Conservation (phyloP, 805 yeast species). For the Blastobotrys peoriensis region DNA sequence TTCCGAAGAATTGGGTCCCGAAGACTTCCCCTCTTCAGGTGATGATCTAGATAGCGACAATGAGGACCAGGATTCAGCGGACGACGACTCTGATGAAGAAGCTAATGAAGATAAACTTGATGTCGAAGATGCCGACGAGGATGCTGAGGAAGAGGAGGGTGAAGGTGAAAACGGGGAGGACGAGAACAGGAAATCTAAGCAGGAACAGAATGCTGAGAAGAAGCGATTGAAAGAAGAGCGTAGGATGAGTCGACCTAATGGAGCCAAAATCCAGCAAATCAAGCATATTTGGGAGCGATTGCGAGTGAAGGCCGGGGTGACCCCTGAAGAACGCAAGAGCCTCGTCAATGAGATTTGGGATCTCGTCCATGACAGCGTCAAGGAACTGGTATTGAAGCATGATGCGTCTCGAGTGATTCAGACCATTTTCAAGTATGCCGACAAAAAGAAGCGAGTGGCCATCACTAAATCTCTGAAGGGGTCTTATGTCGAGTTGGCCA, state of each 20-base stretch:
- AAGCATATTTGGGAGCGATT: conserved; percentile 87
- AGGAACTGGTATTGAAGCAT: conserved; percentile 86
- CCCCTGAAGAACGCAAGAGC: conserved; percentile 69
- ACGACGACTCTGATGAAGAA: conserved; percentile 10
- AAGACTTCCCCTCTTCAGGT: conserved; percentile 8
- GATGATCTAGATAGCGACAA: conserved; percentile 7
- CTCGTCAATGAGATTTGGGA: conserved; percentile 82
- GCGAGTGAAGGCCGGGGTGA: conserved; percentile 76
- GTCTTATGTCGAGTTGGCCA: conserved; percentile 72
- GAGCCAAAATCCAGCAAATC: conserved; percentile 75
- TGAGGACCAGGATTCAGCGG: conserved; percentile 8
- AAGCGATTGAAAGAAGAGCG: conserved; percentile 71
- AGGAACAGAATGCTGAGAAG: conserved; percentile 77
- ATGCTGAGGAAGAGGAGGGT: conserved; percentile 28
- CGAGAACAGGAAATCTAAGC: conserved; percentile 38
- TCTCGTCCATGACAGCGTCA: conserved; percentile 65
- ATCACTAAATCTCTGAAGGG: conserved; percentile 69
- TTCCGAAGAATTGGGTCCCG: conserved; percentile 10
- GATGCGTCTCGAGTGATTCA: conserved; percentile 96
- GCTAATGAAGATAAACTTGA: conserved; percentile 22
- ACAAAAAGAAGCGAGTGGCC: conserved; percentile 68
- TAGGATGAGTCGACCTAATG: conserved; percentile 82
- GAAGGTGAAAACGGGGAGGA: conserved; percentile 31
- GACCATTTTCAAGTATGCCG: conserved; percentile 80
- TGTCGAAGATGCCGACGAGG: conserved; percentile 29